Evolutionary conservation across 345 rosid genomes (phyloP), one percentile per base, ranked within the genome.

Genomic region (Lumnitzera littorea): DNA sequence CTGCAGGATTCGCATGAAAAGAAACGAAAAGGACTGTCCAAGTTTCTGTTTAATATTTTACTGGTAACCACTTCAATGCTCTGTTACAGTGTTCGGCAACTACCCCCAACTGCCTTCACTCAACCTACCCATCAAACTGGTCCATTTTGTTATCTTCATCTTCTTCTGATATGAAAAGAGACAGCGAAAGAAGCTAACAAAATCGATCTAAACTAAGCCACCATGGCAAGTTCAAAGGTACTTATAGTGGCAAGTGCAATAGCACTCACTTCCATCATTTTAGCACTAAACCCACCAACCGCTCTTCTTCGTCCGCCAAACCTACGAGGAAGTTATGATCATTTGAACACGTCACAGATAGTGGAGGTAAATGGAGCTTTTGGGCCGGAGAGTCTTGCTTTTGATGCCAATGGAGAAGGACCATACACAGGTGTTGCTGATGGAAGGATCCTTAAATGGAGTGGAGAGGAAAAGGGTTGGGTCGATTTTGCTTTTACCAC

Each of bases 401-500:
- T 76, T 36, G 80, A 76, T 59, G 71, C 77, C 56, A 46, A 52
- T 15, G 77, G 77, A 12, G 24, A 59, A 1, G 80, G 80, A 11
- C 80, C 74, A 13, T 76, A 76, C 66, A 67, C 62, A 46, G 61
- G 81, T 41, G 75, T 73, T 15, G 72, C 78, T 13, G 81, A 76
- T 48, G 81, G 81, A 23, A 60, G 81, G 62, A 70, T 70, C 47
- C 73, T 77, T 58, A 79, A 74, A 69, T 90, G 95, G 95, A 75
- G 71, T 41, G 76, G 77, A 0, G 70, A 70, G 2, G 61, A 62
- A 7, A 65, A 62, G 55, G 78, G 85, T 7, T 87, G 91, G 95
- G 57, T 66, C 2, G 79, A 87, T 50, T 87, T 90, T 46, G 86
- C 91, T 23, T 52, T 76, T 78, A 77, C 89, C 24, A 55, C 85